A percentile compares a stretch with the other conserved stretches of the same genome.
Evolutionary conservation across 2,329 filamentous ascomycete species (phyloP).

Genomic region (Colletotrichum sp.): DNA sequence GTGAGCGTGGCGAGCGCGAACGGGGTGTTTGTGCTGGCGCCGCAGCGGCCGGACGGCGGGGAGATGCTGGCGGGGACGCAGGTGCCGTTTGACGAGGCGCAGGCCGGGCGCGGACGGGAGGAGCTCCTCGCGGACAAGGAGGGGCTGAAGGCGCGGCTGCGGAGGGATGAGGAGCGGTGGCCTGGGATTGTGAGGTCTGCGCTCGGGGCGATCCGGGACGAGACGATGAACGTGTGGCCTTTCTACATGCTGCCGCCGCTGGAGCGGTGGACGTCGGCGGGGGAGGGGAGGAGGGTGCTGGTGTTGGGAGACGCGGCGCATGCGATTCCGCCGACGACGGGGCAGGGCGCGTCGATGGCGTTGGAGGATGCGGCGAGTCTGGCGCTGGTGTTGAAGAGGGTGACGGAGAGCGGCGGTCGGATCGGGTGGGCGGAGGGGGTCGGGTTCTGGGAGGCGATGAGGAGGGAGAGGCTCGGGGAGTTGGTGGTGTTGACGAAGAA

Average conservation of each 20-base stretch:
- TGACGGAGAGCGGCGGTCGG: slow-evolving; percentile 18
- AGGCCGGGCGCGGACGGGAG: slow-evolving; percentile 46
- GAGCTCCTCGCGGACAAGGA: slow-evolving; percentile 42
- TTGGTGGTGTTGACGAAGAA: slow-evolving; percentile 52
- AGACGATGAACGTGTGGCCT: slow-evolving; percentile 50
- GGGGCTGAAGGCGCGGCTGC: slow-evolving; percentile 36
- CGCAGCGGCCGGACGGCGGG: slow-evolving; percentile 44
- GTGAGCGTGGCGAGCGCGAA: slow-evolving; percentile 45
- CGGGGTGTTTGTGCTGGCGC: slow-evolving; percentile 56
- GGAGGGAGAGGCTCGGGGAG: slow-evolving; percentile 51
- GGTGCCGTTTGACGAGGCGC: slow-evolving; percentile 35
- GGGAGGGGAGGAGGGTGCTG: slow-evolving; percentile 33
- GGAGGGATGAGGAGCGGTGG: slow-evolving; percentile 36
- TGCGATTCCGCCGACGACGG: slow-evolving; percentile 51
- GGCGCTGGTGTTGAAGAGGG: slow-evolving; percentile 39
- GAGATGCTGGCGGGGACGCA: slow-evolving; percentile 47
- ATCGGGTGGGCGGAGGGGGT: slow-evolving; percentile 29
- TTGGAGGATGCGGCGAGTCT: slow-evolving; percentile 56
- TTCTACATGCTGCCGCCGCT: slow-evolving; percentile 54
- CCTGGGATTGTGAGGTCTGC: slow-evolving; percentile 40
- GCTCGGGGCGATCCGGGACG: slow-evolving; percentile 31
- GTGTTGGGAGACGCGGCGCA: slow-evolving; percentile 55
- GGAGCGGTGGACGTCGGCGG: slow-evolving; percentile 42
- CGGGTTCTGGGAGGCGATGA: slow-evolving; percentile 50
- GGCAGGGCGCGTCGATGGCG: slow-evolving; percentile 51